Base-by-base conservation (phyloP, 371 early-diverging fungal species). In the Nematocida sp. region DNA sequence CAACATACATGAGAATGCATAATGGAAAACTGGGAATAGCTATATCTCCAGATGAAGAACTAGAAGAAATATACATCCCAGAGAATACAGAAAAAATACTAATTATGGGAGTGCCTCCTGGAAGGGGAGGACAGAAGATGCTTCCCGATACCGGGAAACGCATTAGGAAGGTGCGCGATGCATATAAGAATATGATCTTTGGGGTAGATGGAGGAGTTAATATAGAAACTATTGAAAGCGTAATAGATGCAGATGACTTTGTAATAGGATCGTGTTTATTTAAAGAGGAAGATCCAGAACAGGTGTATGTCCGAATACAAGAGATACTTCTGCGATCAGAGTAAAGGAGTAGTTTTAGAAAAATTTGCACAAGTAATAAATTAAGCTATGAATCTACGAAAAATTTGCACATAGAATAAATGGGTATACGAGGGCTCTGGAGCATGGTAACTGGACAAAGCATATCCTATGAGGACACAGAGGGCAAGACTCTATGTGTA, bases 191-290 rank as follows among this genome's bases (percentile, higher is more conserved):
- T 28, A 25, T 56, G 64, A 90, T 93, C 79, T 92, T 95, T 75
- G 88, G 95, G 82, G 95, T 97, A 0, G 98, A 97, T 84, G 97
- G 98, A 35, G 98, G 98, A 0, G 82, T 97, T 47, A 89, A 87
- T 11, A 79, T 87, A 18, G 88, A 89, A 40, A 97, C 89, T 49
- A 91, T 97, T 80, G 89, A 89, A 35, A 80, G 83, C 25, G 91
- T 92, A 16, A 88, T 90, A 16, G 84, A 89, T 66, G 97, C 95
- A 20, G 95, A 96, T 84, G 93, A 93, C 16, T 91, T 94, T 84
- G 95, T 97, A n/a, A 90, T 94, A 28, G 98, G 97, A 23, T 93
- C 94, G 16, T 89, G 90, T 20, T 88, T 95, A 35, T 97, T 94
- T 85, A 89, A 89, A 20, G n/a, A 45, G n/a, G n/a, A n/a, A 23